Evolutionary conservation across 106 monocot species (phyloP), one percentile per base, ranked within the genome.

Genomic region (Triglochin maritima): DNA sequence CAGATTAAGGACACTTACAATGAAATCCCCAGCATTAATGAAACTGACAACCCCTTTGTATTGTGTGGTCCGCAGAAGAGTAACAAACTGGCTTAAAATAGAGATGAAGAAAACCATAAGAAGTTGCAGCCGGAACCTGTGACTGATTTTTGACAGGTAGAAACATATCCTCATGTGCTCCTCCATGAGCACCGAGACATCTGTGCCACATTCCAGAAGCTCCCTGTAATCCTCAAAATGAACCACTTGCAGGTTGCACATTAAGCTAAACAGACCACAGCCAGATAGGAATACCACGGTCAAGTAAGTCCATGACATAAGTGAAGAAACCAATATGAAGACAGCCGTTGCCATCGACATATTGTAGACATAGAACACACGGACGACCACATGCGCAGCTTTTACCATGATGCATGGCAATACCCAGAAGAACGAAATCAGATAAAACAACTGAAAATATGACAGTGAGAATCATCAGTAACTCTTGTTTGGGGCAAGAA

Each of bases 81-180:
- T 77, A 44, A 82, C 81, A 66, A 79, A 72, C 53, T 90, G 82
- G 72, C 85, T 87, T 69, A 74, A 82, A 41, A 87, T 76, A 42
- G 85, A 75, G 76, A 77, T 66, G 11, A 83, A 50, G 60, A 87
- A 90, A 44, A 83, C 9, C 42, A 85, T 73, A 13, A 90, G 62
- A 69, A 95, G 85, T 69, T 81, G 90, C 51, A 78, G 69, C 6
- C 90, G 79, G 68, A 95, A 95, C 45, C 90, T 79, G 73, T 95
- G 90, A 65, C 94, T 95, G 64, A 90, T 95, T 78, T 87, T 90
- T 5, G 84, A 90, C 1, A 95, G 87, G 69, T 87, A 79, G 56
- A 75, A 78, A 44, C 90, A 82, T 8, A 95, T 68, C 44, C 82
- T 82, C 8, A 63, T 46, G 72, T 95, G 94, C 65, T 95, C 85